Conservation (phyloP, 2,329 filamentous ascomycete genomes). For the Phialocephala subalpina region DNA sequence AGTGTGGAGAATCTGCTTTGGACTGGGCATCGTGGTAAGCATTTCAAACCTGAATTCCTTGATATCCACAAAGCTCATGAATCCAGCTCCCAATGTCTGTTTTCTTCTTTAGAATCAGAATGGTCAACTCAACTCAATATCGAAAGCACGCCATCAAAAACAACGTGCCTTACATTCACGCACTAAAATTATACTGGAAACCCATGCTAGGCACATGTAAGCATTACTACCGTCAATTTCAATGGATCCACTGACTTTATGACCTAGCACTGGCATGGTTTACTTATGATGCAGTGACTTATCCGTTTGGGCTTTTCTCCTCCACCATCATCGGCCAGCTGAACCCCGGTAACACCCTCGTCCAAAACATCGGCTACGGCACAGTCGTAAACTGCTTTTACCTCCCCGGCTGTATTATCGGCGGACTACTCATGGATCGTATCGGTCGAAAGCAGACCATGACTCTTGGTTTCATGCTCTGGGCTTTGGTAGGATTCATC, state of each 20-base stretch:
- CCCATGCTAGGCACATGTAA: conserved; percentile 49
- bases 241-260: too few relatives aligned
- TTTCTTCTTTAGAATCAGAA: conserved; percentile 60
- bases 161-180: conserved; percentile 56
- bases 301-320: conserved; percentile 60
- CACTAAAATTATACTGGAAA: conserved; percentile 68
- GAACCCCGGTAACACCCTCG: conserved; percentile 51
- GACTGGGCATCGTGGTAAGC: conserved; percentile 45
- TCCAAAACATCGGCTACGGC: conserved; percentile 44
- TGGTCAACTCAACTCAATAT: conserved; percentile 58
- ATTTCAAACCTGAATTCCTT: conserved; percentile 35
- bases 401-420: conserved; percentile 55
- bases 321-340: conserved; percentile 57
- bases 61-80: neutral
- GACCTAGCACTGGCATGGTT: neutral
- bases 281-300: conserved; percentile 61
- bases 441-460: conserved; percentile 59
- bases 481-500: conserved; percentile 56
- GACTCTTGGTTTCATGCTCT: conserved; percentile 56
- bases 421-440: conserved; percentile 54
- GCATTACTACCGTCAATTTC: too few relatives aligned
- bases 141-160: conserved; percentile 37
- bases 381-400: conserved; percentile 61
- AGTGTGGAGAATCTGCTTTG: conserved; percentile 61
- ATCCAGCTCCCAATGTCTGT: conserved; percentile 53